Conservation (phyloP, 164 flowering plant genomes). For the Santalum album region DNA sequence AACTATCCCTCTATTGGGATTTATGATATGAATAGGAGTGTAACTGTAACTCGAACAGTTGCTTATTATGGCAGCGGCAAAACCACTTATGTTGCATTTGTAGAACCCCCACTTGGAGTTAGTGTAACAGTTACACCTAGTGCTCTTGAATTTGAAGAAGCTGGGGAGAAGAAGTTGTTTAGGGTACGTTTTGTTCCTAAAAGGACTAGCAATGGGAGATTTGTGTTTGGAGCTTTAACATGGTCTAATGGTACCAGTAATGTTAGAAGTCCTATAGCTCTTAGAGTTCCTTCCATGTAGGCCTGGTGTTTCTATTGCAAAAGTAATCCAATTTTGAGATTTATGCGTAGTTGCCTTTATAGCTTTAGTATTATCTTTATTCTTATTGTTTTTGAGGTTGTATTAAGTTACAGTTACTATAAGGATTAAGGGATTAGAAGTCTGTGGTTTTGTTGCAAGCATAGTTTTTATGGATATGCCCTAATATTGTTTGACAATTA, state of each 20-base stretch:
- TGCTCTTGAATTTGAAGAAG: constrained; percentile 23
- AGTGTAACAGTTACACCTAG: constrained; percentile 27
- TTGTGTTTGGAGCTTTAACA: constrained; percentile 44
- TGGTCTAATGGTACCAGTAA: constrained; percentile 37
- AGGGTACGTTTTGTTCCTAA: constrained; percentile 30
- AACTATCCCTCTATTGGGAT: constrained; percentile 63
- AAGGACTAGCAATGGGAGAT: constrained; percentile 28
- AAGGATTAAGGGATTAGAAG: too few relatives aligned
- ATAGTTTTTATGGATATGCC: too few relatives aligned
- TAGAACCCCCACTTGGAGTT: constrained; percentile 37
- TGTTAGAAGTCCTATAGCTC: constrained; percentile 45
- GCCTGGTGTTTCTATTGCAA: background rate
- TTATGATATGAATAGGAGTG: constrained; percentile 32
- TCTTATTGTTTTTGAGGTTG: too few relatives aligned
- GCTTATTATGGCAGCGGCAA: constrained; percentile 40
- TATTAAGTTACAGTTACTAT: too few relatives aligned
- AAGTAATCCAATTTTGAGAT: background rate
- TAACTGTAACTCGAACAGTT: constrained; percentile 39
- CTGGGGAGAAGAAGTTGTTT: constrained; percentile 38
- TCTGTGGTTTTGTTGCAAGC: too few relatives aligned
- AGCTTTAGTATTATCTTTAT: too few relatives aligned
- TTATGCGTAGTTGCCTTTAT: background rate
- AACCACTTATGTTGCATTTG: constrained; percentile 25
- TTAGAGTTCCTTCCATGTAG: constrained; percentile 38
- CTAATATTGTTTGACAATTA: too few relatives aligned